Evolutionary conservation across 2,329 filamentous ascomycete species (phyloP), one percentile per base, ranked within the genome.

Genomic region (Lecanicillium sp.): DNA sequence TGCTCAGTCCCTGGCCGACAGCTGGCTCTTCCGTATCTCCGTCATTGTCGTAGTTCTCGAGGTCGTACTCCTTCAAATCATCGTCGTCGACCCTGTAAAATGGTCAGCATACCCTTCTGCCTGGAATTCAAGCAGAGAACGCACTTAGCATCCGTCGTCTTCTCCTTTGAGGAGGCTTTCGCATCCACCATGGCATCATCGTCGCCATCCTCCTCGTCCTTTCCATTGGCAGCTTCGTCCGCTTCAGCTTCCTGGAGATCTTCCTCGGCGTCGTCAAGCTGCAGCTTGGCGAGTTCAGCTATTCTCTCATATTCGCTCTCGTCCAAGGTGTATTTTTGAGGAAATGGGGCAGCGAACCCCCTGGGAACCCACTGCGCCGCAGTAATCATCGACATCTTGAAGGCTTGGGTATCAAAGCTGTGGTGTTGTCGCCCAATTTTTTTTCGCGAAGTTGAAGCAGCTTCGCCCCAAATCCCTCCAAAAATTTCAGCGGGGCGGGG

Each of bases 11-110:
- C 54, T 87, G 81, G 36, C 76, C 79, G 14, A 64, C 63, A 17
- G 69, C 70, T 15, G 69, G 43, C 22, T 50, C 48, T 19, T 58
- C 55, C 14, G 56, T 60, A 13, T 86, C 77, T 20, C 79, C 80
- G 33, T 92, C 85, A 49, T 92, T 84, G 53, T 98, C 92, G 60
- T 98, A 98, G 61, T 95, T 81, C 47, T 97, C 90, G 39, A 98
- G 74, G 57, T 98, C 83, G 64, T 96, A 98, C 63, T 98, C 88
- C 63, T 90, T 92, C 36, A 98, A 72, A 58, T 95, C 89, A 49
- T 94, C 87, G 55, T 95, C 87, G 47, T 83, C 69, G 28, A 77
- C 66, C 40, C 71, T 75, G 47, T 17, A n/a, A 29, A 5, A 2
- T 6, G 29, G 41, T 56, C 40, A 54, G 51, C 45, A 32, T 44